Conservation (phyloP, 345 rosid species). For the Lagerstroemia speciosa region DNA sequence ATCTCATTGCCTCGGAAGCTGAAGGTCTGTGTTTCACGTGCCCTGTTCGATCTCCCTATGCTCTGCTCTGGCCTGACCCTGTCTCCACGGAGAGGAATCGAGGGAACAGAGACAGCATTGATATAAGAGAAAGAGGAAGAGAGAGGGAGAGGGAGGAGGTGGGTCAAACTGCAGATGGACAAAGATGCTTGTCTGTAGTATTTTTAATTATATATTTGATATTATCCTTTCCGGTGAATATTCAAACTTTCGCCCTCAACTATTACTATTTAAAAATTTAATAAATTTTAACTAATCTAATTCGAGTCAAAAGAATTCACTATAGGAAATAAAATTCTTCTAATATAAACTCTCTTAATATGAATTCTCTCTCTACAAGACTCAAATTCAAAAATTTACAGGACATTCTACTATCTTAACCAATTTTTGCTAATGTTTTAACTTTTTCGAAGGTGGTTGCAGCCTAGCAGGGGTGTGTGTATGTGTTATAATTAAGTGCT, state of each 20-base stretch:
- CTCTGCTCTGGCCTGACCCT: background rate
- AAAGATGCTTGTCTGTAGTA: background rate
- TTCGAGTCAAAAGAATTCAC: too few relatives aligned
- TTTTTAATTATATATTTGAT: background rate
- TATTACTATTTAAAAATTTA: too few relatives aligned
- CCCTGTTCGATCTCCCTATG: background rate
- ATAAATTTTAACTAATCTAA: too few relatives aligned
- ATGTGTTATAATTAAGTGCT: background rate
- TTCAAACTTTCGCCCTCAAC: too few relatives aligned
- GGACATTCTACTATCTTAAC: too few relatives aligned
- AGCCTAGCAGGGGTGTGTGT: background rate
- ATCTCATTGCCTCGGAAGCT: slow-evolving; percentile 41
- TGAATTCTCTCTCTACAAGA: too few relatives aligned
- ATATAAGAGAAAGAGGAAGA: slow-evolving; percentile 7
- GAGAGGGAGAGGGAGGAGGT: background rate
- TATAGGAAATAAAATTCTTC: too few relatives aligned
- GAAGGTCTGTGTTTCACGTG: slow-evolving; percentile 5
- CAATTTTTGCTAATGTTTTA: too few relatives aligned
- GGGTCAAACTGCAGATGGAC: background rate
- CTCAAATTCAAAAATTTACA: too few relatives aligned
- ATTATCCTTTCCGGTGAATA: too few relatives aligned
- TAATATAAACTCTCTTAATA: too few relatives aligned
- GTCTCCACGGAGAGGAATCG: background rate
- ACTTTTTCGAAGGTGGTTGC: background rate
- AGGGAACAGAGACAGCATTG: slow-evolving; percentile 6